Evolutionary conservation across 106 monocot genomes (phyloP).

Genomic region (Apostasia shenzhenica): DNA sequence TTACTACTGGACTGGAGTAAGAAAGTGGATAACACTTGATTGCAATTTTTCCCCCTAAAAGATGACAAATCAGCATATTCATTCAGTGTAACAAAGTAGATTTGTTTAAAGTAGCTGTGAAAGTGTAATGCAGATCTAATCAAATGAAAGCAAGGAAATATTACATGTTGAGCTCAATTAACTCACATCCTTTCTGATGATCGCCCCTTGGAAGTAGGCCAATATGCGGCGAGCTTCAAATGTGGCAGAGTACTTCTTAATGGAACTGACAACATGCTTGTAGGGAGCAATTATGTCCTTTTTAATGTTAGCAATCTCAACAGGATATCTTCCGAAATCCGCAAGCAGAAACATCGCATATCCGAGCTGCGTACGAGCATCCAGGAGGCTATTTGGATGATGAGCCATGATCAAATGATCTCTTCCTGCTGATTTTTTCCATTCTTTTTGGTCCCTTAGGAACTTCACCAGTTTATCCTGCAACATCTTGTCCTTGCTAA

Average conservation of each 20-base stretch:
- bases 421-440: constrained; percentile 52
- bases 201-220: constrained; percentile 52
- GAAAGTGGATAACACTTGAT: too few species aligned
- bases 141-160: too few species aligned
- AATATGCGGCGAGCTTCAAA: constrained; percentile 49
- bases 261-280: constrained; percentile 34
- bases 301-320: constrained; percentile 55
- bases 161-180: neutral
- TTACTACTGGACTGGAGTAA: too few species aligned
- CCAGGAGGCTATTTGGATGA: constrained; percentile 83
- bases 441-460: constrained; percentile 41
- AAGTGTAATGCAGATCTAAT: too few species aligned
- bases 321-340: constrained; percentile 76
- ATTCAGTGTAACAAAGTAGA: too few species aligned
- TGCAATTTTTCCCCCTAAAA: too few species aligned
- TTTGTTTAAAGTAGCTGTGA: too few species aligned
- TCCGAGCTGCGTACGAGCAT: constrained; percentile 32
- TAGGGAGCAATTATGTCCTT: constrained; percentile 73
- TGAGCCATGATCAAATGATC: constrained; percentile 80
- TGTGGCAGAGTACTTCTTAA: constrained; percentile 28
- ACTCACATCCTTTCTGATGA: constrained; percentile 74
- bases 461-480: constrained; percentile 69
- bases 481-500: constrained; percentile 34
- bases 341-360: constrained; percentile 56
- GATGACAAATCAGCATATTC: too few species aligned